Base-by-base conservation (phyloP, 2,329 filamentous ascomycete genomes). In the Pseudogymnoascus sp. region DNA sequence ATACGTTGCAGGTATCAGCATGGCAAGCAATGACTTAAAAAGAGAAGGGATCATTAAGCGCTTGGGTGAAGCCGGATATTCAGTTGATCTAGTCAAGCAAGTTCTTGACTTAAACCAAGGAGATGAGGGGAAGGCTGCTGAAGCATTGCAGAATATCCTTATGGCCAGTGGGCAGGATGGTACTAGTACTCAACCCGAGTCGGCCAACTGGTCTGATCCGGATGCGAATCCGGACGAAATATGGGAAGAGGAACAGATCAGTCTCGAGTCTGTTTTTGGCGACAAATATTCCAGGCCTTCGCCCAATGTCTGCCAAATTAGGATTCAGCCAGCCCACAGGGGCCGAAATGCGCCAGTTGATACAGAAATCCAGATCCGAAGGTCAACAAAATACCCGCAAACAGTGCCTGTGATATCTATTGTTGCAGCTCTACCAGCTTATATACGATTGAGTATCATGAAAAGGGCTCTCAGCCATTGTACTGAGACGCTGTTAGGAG, bases 361-460 rank as follows among this genome's bases (percentile, higher is more conserved):
- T 45, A 78, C 83, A 0, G 75, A 76, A 40, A 68, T 86, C 1
- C 87, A 90, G 69, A 86, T 93, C 65, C 85, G 89, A 63, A 88
- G 82, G 66, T 86, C 90, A 1, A 82, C 82, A 2, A 79, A 82
- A 58, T 99, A 97, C 73, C 94, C 94, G 0, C 74, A 80, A 69
- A 69, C 83, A 73, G 74, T 84, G 77, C 79, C 87, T 1, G 82
- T 95, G 8, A 77, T 97, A 36, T 85, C 87, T 2, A 80, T 97
- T 33, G 74, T 84, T 55, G 80, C 86, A 27, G 82, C 84, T 9
- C 81, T 97, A 10, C 94, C 94, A 18, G 91, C 94, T 3, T 96
- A 99, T 70, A 95, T 97, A 70, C 90, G 93, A 64, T 80, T 99
- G 9, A 96, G 92, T 70, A 87, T 96, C 37, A 84, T 94, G 69